Percentiles rank a stretch among this genome's conserved stretches.
phyloP scores from a whole-genome alignment of 768 basidiomycete genomes.

The Pholiota microspora region DNA sequence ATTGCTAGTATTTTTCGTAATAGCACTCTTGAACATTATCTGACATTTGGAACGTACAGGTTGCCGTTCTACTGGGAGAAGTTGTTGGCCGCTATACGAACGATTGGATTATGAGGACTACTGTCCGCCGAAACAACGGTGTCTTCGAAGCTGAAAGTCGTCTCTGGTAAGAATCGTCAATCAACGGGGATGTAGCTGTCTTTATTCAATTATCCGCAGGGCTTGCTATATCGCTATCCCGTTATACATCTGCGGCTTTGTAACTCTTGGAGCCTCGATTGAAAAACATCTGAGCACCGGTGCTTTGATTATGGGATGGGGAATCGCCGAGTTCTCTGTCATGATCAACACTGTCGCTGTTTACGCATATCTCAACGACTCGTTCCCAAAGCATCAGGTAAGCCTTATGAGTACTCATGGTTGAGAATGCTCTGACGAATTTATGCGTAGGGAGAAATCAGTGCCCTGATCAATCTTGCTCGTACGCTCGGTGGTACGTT shows the following conservation, averaged over 20 bases:
- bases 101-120: conserved; percentile 47
- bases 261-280: conserved; percentile 53
- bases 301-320: conserved; percentile 67
- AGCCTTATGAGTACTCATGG: conserved; percentile 59
- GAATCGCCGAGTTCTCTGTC: conserved; percentile 51
- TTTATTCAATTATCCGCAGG: conserved; percentile 31
- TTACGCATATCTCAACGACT: conserved; percentile 39
- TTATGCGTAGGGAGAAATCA: conserved; percentile 49
- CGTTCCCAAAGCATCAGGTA: conserved; percentile 35
- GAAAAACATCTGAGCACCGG: conserved; percentile 51
- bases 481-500: conserved; percentile 48
- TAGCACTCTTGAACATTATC: not conserved
- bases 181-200: no score
- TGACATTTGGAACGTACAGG: conserved; percentile 24
- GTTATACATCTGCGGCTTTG: conserved; percentile 61
- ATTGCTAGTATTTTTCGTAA: conserved; percentile 35
- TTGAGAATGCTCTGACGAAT: not conserved
- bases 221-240: conserved; percentile 58
- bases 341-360: conserved; percentile 65
- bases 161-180: conserved; percentile 41
- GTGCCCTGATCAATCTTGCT: conserved; percentile 8
- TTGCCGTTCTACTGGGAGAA: conserved; percentile 38
- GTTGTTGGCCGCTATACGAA: conserved; percentile 50
- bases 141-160: conserved; percentile 59
- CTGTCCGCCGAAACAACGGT: conserved; percentile 48